Evolutionary conservation across 139 green algal species (phyloP), one percentile per base, ranked within the genome.

Genomic region (Bryopsis sp.): DNA sequence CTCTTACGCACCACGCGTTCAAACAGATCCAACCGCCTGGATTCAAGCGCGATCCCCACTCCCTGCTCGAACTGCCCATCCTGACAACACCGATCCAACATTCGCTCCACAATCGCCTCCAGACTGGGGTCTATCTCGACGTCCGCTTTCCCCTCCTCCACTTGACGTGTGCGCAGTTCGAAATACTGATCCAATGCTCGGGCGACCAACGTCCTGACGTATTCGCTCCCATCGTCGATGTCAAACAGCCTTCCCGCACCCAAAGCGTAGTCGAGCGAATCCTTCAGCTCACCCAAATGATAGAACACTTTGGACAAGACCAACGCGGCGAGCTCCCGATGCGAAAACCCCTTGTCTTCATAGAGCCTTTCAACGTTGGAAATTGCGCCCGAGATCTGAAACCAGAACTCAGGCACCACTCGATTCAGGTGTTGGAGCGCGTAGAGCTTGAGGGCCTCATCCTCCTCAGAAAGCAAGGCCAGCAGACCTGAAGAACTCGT

Each of bases 221-320:
- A 99, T 54, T 99, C 94, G 11, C 78, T 90, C 46, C 78, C 65
- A 26, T 22, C 31, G 38, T 95, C 89, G 28, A 98, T 84, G 68
- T 98, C 86, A 72, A 99, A 99, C n/a, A 96, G 80, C 5, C 31
- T 34, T 26, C 90, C 94, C 7, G 94, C 93, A 8, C 88, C 86
- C 22, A 99, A 83, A 0, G 94, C 94, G 72, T 98, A 99, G 2
- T 74, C 88, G 2, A 99, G 78, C 1, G 94, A 90, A 64, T 98
- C 94, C 58, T 96, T 82, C 11, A 99, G 81, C 76, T 97, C 95
- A 3, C 92, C 92, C 19, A 99, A 82, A 74, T 99, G 88, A 74
- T 97, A 99, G 65, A 98, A 99, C 8, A 97, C 94, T 89, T 99
- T 99, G 34, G 92, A 97, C 5, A 93, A 94, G 3, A 99, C 82